Conservation (phyloP, 495 filamentous ascomycete genomes). For the Staphylotrichum longicolle region DNA sequence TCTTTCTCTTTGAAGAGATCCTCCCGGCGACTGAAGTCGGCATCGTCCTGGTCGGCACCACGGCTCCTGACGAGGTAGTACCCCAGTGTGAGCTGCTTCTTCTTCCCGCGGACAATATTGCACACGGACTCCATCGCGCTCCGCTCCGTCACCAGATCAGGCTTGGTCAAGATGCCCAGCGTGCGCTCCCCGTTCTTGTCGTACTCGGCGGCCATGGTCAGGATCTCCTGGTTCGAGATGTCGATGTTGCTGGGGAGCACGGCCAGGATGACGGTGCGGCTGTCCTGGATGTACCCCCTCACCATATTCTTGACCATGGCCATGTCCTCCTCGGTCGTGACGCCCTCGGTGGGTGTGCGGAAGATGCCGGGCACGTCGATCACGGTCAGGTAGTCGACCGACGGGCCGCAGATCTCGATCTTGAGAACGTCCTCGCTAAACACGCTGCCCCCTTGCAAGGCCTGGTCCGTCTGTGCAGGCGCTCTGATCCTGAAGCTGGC, state of each 20-base stretch:
- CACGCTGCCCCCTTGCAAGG: conserved; percentile 21
- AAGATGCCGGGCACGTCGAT: conserved; percentile 67
- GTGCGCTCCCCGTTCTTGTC: conserved; percentile 54
- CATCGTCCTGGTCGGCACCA: conserved; percentile 32
- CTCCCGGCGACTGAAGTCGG: conserved; percentile 30
- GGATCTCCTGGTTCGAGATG: conserved; percentile 60
- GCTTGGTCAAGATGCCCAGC: conserved; percentile 60
- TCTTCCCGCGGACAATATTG: conserved; percentile 48
- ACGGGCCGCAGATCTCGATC: conserved; percentile 56
- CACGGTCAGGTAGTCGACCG: conserved; percentile 56
- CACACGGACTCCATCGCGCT: conserved; percentile 42
- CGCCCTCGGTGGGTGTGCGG: conserved; percentile 48
- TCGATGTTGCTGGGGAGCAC: conserved; percentile 61
- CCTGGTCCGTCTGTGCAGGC: not conserved
- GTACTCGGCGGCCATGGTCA: conserved; percentile 50
- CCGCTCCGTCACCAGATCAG: conserved; percentile 53
- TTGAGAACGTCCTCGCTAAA: conserved; percentile 56
- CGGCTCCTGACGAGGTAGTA: conserved; percentile 58
- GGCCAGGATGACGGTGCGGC: conserved; percentile 55
- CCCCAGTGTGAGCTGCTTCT: conserved; percentile 47
- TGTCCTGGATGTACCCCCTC: conserved; percentile 42
- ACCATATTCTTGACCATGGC: conserved; percentile 55
- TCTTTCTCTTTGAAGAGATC: conserved; percentile 27
- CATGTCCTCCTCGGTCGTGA: conserved; percentile 50
- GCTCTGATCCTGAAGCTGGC: not conserved